phyloP scores from a whole-genome alignment of 306 rosid species.

The Cucurbita moschata region DNA sequence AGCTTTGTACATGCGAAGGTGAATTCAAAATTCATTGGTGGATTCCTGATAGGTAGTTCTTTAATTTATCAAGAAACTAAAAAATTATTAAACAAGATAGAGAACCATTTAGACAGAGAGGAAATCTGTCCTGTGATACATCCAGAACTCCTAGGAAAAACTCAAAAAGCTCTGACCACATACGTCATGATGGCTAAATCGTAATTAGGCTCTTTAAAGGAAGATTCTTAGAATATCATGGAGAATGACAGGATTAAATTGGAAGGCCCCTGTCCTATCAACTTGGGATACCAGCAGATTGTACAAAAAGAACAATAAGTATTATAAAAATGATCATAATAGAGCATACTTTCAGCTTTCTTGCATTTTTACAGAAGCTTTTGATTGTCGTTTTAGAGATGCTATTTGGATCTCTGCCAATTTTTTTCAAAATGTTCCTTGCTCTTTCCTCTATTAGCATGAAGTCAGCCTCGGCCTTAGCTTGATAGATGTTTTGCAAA shows the following conservation, averaged over 20 bases:
- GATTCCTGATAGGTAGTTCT: background rate
- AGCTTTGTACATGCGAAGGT: background rate
- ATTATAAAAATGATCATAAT: background rate
- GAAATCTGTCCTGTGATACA: background rate
- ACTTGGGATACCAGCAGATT: background rate
- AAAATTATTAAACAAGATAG: background rate
- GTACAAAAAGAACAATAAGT: background rate
- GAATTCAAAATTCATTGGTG: background rate
- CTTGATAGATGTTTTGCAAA: conserved; percentile 79
- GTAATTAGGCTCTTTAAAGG: background rate
- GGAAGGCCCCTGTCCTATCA: background rate
- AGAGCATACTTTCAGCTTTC: conserved; percentile 70
- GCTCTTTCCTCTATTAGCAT: conserved; percentile 58
- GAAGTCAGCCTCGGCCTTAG: conserved; percentile 90
- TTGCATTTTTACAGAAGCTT: conserved; percentile 84
- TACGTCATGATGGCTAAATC: background rate
- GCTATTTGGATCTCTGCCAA: conserved; percentile 74
- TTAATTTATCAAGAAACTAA: background rate
- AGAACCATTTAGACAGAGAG: background rate
- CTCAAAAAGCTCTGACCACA: background rate
- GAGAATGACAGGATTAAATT: background rate
- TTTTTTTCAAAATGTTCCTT: conserved; percentile 51
- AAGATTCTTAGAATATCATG: background rate
- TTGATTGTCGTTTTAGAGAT: conserved; percentile 55
- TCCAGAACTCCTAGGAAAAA: background rate